Percentiles rank a stretch among this genome's conserved stretches.
Conservation (phyloP, 2,329 filamentous ascomycete species). For the Microcera coccophila region DNA sequence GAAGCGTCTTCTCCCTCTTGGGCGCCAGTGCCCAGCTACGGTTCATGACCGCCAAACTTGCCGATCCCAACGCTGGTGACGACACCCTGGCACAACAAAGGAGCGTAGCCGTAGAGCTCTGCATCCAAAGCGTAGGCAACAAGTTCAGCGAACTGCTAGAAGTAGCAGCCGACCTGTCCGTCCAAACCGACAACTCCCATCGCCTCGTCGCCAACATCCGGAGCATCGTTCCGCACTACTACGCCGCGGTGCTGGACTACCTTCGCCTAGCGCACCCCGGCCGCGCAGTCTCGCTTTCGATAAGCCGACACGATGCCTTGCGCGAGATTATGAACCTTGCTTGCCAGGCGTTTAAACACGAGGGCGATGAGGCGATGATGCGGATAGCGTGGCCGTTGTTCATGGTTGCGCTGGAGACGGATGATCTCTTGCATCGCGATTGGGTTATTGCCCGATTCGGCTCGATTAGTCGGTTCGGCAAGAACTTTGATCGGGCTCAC, state of each 20-base stretch:
- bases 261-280: constrained; percentile 8
- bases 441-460: constrained; percentile 33
- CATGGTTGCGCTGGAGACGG: constrained; percentile 34
- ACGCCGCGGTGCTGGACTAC: constrained; percentile 31
- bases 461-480: constrained; percentile 28
- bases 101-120: constrained; percentile 14
- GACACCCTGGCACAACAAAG: constrained; percentile 18
- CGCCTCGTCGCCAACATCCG: constrained; percentile 34
- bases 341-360: constrained; percentile 31
- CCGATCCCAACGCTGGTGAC: constrained; percentile 14
- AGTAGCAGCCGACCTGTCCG: constrained; percentile 23
- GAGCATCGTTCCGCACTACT: constrained; percentile 33
- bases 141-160: constrained; percentile 26
- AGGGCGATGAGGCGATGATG: constrained; percentile 29
- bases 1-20: constrained; percentile 30
- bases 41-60: constrained; percentile 31
- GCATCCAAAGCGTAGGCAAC: constrained; percentile 19
- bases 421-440: constrained; percentile 30
- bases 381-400: constrained; percentile 35
- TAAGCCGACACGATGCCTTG: constrained; percentile 4
- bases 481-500: constrained; percentile 31
- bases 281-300: neutral
- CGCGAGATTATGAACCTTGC: constrained; percentile 28
- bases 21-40: constrained; percentile 30
- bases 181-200: constrained; percentile 24